Evolutionary conservation across 2,329 filamentous ascomycete species (phyloP), one percentile per base, ranked within the genome.

Genomic region (Trichoderma sp.): DNA sequence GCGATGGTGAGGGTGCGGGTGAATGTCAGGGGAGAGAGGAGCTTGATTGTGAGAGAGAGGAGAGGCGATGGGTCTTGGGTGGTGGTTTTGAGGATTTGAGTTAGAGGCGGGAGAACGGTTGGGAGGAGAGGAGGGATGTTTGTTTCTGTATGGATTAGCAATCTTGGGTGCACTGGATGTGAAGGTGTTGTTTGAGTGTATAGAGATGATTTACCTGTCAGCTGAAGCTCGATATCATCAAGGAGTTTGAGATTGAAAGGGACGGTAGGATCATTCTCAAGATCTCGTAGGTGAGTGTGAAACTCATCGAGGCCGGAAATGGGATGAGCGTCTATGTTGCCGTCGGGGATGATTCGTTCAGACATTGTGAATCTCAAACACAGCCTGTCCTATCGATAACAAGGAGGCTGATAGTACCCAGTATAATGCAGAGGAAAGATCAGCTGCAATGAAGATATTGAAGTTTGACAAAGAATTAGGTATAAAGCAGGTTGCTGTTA

Each of bases 171-270:
- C 4, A 3, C 2, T 53, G 7, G 29, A 31, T 31, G 7, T 31
- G 29, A 8, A 2, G 29, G 29, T 31, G 29, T 31, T 31, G 29
- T 8, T 7, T 53, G 4, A 2, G 50, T 65, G 18, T 27, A 14
- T 56, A 21, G 3, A 29, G 18, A 66, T 14, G 12, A 75, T 81
- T 31, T 80, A 88, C 89, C 87, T 59, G 85, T 91, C 18, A 92
- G 83, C 79, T 91, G 89, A 4, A 91, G 86, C 78, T 89, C 87
- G 62, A 92, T 87, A 79, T 90, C 83, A 79, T 92, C 90, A 75
- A 92, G 88, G 2, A 92, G 84, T 78, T 87, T 88, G 12, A 83
- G 82, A 76, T 88, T 82, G 45, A 89, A 83, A 0, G 84, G 80
- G 1, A 85, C 81, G 0, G 83, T 82, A 21, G 87, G 83, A 76